Evolutionary conservation across 345 rosid genomes (phyloP).

Genomic region (Aquilaria malaccensis): DNA sequence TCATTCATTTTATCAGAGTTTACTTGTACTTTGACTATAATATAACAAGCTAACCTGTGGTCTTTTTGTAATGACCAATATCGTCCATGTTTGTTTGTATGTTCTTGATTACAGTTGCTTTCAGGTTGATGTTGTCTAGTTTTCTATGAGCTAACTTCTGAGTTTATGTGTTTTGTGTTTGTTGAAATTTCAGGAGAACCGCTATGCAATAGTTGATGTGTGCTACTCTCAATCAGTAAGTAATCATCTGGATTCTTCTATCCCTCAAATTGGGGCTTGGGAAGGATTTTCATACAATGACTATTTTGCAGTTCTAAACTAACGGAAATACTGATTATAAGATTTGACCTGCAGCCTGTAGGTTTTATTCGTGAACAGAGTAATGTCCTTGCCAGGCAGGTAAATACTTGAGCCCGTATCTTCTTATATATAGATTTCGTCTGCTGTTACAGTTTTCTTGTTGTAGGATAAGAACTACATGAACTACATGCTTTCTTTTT

Average conservation of each 20-base stretch:
- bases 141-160: not conserved
- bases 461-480: too few species aligned
- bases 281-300: not conserved
- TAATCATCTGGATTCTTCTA: constrained; percentile 8
- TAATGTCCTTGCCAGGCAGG: constrained; percentile 79
- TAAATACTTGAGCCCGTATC: constrained; percentile 13
- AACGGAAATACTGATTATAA: constrained; percentile 3
- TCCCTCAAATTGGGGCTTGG: constrained; percentile 4
- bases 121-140: not conserved
- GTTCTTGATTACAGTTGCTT: too few species aligned
- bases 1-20: too few species aligned
- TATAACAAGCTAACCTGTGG: too few species aligned
- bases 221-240: constrained; percentile 81
- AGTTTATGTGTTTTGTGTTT: constrained; percentile 6
- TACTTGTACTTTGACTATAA: too few species aligned
- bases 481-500: not conserved
- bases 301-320: constrained; percentile 8
- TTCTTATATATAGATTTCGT: constrained; percentile 4
- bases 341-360: constrained; percentile 54
- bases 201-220: constrained; percentile 81
- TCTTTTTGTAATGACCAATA: too few species aligned
- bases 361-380: constrained; percentile 87
- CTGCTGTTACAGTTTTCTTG: not conserved
- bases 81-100: too few species aligned
- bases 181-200: constrained; percentile 62